Conservation (phyloP, 2,329 filamentous ascomycete genomes). For the Orbilia oligospora region DNA sequence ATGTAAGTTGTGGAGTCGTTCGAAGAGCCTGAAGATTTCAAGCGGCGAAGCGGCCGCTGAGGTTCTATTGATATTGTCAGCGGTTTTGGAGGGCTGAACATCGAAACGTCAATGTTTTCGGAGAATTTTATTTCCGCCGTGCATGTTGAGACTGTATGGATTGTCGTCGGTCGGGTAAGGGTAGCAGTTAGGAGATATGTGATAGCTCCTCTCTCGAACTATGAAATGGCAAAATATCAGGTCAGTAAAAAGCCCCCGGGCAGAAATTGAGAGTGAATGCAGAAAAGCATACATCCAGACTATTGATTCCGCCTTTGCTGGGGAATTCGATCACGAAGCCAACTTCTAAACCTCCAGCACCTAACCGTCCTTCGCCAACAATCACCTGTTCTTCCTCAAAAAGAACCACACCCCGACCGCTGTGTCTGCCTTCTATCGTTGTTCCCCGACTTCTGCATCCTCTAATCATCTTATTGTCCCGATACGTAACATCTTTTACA, state of each 20-base stretch:
- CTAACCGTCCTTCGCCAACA: conserved; percentile 82
- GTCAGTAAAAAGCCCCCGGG: conserved; percentile 34
- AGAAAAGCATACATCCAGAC: conserved; percentile 83
- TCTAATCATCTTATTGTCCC: conserved; percentile 67
- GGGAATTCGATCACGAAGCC: conserved; percentile 78
- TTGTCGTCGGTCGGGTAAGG: conserved; percentile 87
- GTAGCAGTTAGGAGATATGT: conserved; percentile 92
- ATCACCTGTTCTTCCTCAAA: conserved; percentile 87
- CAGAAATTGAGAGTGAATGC: conserved; percentile 19
- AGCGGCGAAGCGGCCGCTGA: conserved; percentile 73
- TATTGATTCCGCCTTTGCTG: conserved; percentile 81
- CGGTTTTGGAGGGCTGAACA: conserved; percentile 80
- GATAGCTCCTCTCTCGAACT: conserved; percentile 97
- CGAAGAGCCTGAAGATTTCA: conserved; percentile 61
- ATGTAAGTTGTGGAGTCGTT: conserved; percentile 61
- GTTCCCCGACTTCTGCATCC: conserved; percentile 65
- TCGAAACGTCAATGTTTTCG: conserved; percentile 87
- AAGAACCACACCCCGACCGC: conserved; percentile 82
- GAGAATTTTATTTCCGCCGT: conserved; percentile 84
- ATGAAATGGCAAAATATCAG: conserved; percentile 48
- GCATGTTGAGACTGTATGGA: conserved; percentile 82
- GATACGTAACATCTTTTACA: conserved; percentile 69
- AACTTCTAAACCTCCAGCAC: conserved; percentile 83
- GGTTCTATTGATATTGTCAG: conserved; percentile 89
- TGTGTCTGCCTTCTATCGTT: conserved; percentile 73